phyloP scores from a whole-genome alignment of 164 flowering plant species.

The Vitis riparia region DNA sequence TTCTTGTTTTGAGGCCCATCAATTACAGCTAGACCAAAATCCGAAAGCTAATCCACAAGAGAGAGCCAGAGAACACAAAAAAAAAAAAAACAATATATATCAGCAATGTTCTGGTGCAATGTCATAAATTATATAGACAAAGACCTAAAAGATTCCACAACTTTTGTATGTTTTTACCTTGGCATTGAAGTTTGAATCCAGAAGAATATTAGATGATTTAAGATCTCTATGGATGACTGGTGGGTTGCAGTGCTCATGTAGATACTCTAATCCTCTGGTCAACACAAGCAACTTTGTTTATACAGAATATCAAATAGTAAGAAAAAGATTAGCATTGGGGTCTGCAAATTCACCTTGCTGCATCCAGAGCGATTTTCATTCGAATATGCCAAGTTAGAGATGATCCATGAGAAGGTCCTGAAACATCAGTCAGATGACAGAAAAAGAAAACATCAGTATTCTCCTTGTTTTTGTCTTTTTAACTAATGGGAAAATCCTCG shows the following conservation, averaged over 20 bases:
- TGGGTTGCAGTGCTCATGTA: constrained; percentile 90
- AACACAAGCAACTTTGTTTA: constrained; percentile 16
- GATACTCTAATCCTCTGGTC: constrained; percentile 88
- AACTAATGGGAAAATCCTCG: too few species aligned
- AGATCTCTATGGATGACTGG: constrained; percentile 96
- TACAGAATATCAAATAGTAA: not conserved
- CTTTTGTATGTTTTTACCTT: constrained; percentile 49
- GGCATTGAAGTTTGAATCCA: constrained; percentile 88
- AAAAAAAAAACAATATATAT: not conserved
- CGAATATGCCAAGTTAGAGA: constrained; percentile 79
- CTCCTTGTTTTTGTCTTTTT: not conserved
- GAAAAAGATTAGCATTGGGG: not conserved
- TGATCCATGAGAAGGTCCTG: constrained; percentile 82
- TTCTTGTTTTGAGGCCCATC: constrained; percentile 59
- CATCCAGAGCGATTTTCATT: constrained; percentile 91
- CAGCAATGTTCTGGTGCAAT: not conserved
- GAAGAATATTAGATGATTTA: constrained; percentile 91
- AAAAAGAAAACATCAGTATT: not conserved
- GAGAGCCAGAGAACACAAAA: not conserved
- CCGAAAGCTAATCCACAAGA: constrained; percentile 62
- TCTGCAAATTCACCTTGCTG: constrained; percentile 65
- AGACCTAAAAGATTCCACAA: not conserved
- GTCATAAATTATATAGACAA: not conserved
- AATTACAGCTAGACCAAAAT: constrained; percentile 85
- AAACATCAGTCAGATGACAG: constrained; percentile 7